These are phyloP conservation scores for Xylaria scruposa DNA, from an alignment of 495 filamentous ascomycete genomes.

Conservation along the genomic window DNA sequence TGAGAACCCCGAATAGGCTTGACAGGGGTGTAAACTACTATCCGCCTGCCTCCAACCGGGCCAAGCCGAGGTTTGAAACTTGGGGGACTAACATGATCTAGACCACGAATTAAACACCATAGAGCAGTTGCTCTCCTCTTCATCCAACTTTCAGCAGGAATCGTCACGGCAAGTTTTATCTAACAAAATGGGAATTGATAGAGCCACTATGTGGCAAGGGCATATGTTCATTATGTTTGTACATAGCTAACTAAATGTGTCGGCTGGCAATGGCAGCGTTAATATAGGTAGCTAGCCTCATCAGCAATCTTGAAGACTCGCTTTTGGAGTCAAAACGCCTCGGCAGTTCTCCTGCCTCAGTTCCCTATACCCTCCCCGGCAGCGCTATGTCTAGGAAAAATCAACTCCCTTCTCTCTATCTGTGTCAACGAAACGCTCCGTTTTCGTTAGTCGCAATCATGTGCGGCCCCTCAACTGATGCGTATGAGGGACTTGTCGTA, in stretches of 20 bases:
- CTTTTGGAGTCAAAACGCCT: conserved; percentile 12
- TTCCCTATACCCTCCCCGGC: conserved; percentile 30
- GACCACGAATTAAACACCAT: background rate
- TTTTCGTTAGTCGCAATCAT: background rate
- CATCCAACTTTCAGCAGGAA: background rate
- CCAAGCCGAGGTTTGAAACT: conserved; percentile 10
- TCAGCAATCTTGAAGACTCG: conserved; percentile 15
- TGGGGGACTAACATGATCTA: too few species aligned
- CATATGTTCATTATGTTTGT: conserved; percentile 31
- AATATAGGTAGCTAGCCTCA: conserved; percentile 19
- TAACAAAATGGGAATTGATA: background rate
- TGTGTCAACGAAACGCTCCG: background rate
- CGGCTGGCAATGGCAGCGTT: conserved; percentile 7
- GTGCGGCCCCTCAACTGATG: background rate
- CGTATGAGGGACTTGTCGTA: background rate
- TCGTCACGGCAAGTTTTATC: background rate
- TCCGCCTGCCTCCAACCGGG: conserved; percentile 4
- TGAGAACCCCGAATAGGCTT: background rate
- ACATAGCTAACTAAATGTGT: conserved; percentile 25
- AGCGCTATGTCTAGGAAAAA: conserved; percentile 51
- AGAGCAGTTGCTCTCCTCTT: background rate
- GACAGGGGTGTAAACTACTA: conserved; percentile 12
- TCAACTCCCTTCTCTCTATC: background rate
- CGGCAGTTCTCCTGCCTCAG: conserved; percentile 33
- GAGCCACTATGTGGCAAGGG: conserved; percentile 18